Percentiles rank a stretch among this genome's conserved stretches.
These are phyloP conservation scores for Lycium ferocissimum DNA, from an alignment of 257 asterid genomes.

Conservation along the genomic window DNA sequence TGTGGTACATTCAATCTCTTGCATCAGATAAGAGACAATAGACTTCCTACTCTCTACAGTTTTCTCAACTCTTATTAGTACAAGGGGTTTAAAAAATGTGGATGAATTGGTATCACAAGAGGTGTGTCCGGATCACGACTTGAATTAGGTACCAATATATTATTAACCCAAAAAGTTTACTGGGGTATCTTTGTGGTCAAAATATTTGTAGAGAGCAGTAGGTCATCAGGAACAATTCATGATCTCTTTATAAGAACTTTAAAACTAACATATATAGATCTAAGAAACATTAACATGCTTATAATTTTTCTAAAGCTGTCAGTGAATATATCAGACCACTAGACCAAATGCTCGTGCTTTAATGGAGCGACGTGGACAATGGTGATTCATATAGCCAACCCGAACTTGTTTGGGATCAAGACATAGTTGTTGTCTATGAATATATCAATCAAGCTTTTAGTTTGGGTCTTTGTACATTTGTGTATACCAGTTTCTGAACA, in stretches of 20 bases:
- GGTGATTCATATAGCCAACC: background rate
- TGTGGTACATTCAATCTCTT: background rate
- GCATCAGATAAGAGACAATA: background rate
- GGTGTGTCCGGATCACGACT: background rate
- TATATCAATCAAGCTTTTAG: background rate
- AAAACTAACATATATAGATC: background rate
- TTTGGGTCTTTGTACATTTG: background rate
- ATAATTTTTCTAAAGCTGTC: background rate
- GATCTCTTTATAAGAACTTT: background rate
- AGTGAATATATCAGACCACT: background rate
- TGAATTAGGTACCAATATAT: background rate
- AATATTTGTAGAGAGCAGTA: background rate
- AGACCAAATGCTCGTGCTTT: background rate
- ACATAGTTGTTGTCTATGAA: background rate
- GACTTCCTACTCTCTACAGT: background rate
- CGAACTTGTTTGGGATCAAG: background rate
- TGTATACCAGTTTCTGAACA: background rate
- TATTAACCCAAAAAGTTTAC: background rate
- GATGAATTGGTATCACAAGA: background rate
- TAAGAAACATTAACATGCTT: background rate
- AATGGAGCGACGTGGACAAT: background rate
- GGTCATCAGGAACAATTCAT: background rate
- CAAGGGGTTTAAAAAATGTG: background rate
- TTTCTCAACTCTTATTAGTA: background rate
- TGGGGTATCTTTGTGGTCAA: constrained; percentile 19